phyloP scores from a whole-genome alignment of 495 filamentous ascomycete genomes.

The Penicillium goetzii region DNA sequence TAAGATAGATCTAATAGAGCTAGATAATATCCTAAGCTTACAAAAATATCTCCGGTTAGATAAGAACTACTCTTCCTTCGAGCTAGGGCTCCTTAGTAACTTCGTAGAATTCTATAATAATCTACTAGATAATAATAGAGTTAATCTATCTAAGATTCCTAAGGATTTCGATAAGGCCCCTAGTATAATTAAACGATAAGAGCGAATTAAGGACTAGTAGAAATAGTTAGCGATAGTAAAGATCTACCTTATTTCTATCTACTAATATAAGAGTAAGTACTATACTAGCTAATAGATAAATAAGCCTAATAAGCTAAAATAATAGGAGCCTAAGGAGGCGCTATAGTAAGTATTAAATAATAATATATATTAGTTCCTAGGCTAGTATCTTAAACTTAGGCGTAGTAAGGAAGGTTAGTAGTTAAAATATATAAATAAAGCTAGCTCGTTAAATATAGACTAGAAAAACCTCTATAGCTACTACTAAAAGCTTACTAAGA shows the following conservation, averaged over 20 bases:
- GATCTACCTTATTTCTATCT: not conserved
- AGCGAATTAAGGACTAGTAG: not conserved
- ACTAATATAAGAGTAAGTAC: not conserved
- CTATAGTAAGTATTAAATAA: not conserved
- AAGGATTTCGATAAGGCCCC: not conserved
- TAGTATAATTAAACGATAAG: not conserved
- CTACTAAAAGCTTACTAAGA: slow-evolving; percentile 28
- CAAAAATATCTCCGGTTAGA: not conserved
- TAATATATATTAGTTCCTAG: not conserved
- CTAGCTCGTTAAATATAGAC: slow-evolving; percentile 20
- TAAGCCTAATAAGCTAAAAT: not conserved
- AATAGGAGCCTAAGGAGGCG: not conserved
- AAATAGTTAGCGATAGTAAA: not conserved
- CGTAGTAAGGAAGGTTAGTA: not conserved
- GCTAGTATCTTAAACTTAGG: not conserved
- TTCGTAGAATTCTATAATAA: not conserved
- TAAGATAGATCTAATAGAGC: not conserved
- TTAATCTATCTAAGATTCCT: not conserved
- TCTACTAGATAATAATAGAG: not conserved
- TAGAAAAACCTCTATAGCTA: slow-evolving; percentile 24
- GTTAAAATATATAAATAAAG: slow-evolving; percentile 9
- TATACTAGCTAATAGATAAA: not conserved
- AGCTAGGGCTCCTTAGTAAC: not conserved
- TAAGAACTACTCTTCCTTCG: not conserved
- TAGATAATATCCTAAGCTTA: not conserved